phyloP scores from a whole-genome alignment of 1,284 basidiomycete genomes.

The Neonothopanus nambi region DNA sequence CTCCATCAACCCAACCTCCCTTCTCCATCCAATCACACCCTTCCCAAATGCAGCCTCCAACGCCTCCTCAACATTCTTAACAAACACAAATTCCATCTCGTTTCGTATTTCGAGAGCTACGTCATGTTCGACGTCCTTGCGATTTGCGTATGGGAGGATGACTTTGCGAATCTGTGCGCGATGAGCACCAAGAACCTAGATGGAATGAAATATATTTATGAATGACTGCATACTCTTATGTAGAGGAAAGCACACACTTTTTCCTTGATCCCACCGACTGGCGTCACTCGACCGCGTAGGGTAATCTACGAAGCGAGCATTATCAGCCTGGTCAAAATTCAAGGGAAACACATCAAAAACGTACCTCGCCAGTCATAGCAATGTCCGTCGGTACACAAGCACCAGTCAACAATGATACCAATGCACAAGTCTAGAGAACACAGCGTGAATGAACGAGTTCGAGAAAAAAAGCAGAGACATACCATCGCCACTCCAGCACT shows the following conservation, averaged over 20 bases:
- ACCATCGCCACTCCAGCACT: conserved; percentile 90
- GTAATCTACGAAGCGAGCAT: conserved; percentile 53
- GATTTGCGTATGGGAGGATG: conserved; percentile 80
- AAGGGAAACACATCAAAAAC: conserved; percentile 14
- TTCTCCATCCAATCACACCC: conserved; percentile 33
- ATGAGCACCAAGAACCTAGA: conserved; percentile 75
- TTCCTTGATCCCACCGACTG: conserved; percentile 84
- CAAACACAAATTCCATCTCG: conserved; percentile 79
- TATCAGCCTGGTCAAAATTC: background rate
- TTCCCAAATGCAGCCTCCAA: conserved; percentile 80
- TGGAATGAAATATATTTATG: conserved; percentile 7
- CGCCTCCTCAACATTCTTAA: conserved; percentile 76
- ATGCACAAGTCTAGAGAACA: conserved; percentile 66
- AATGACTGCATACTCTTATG: background rate
- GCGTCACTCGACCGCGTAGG: conserved; percentile 73
- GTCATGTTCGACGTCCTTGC: conserved; percentile 85
- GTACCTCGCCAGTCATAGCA: conserved; percentile 84
- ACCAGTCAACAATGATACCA: conserved; percentile 81
- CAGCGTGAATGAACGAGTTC: conserved; percentile 2
- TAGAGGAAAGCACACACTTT: conserved; percentile 41
- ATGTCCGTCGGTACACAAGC: conserved; percentile 67
- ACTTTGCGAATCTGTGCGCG: conserved; percentile 81
- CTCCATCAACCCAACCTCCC: conserved; percentile 9
- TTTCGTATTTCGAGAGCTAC: conserved; percentile 70
- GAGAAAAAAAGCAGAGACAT: conserved; percentile 12